A percentile compares a stretch with the other conserved stretches of the same genome.
These are phyloP conservation scores for Magnaporthiopsis rhizophila DNA, from an alignment of 2,329 filamentous ascomycete species.

Conservation along the genomic window DNA sequence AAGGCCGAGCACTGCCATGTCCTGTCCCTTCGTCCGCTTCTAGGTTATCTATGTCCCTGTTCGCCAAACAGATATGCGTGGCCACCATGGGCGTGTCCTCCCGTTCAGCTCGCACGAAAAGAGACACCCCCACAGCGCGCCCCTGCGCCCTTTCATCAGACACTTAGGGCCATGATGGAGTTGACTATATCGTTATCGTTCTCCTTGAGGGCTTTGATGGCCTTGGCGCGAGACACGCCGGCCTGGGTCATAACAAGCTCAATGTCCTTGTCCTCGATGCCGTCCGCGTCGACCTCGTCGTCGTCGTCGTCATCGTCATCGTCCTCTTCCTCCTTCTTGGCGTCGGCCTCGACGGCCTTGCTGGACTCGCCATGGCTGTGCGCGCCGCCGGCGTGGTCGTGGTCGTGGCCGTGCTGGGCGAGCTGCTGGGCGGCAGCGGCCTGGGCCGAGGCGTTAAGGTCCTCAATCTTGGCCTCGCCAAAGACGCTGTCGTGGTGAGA, in stretches of 20 bases:
- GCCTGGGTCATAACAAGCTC: constrained; percentile 99
- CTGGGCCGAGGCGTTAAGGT: constrained; percentile 97
- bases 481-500: constrained; percentile 63
- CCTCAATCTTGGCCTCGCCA: constrained; percentile 99
- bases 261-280: constrained; percentile 98
- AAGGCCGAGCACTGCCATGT: background rate
- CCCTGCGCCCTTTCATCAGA: constrained; percentile 33
- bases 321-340: constrained; percentile 69
- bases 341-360: constrained; percentile 54
- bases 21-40: background rate
- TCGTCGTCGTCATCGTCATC: constrained; percentile 89
- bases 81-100: background rate
- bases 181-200: constrained; percentile 99
- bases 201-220: constrained; percentile 96
- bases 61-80: background rate
- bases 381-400: constrained; percentile 53
- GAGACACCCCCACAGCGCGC: constrained; percentile 1
- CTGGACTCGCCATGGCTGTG: constrained; percentile 58
- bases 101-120: background rate
- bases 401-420: constrained; percentile 59
- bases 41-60: background rate
- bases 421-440: constrained; percentile 93
- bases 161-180: constrained; percentile 97
- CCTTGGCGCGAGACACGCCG: constrained; percentile 94
- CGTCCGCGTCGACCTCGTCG: constrained; percentile 90